Conservation (phyloP, 2,329 filamentous ascomycete genomes). For the Fonsecaea multimorphosa region DNA sequence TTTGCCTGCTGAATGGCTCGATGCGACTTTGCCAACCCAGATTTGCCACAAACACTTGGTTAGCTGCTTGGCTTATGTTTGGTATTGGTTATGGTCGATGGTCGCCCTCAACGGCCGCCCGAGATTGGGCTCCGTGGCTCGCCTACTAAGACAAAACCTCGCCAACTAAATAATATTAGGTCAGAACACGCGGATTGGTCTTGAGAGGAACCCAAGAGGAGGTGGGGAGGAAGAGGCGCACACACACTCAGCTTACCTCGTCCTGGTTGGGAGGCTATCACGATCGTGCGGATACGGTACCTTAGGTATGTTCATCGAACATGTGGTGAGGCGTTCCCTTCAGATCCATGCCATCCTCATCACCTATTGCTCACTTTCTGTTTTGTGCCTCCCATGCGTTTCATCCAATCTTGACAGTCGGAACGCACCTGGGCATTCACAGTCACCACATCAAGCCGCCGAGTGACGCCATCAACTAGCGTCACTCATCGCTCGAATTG, state of each 20-base stretch:
- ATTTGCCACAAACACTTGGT: background rate
- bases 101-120: background rate
- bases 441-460: background rate
- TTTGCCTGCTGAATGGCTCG: background rate
- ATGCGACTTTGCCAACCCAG: background rate
- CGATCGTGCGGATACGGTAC: no score
- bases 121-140: slow-evolving; percentile 1
- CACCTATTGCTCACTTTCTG: background rate
- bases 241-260: background rate
- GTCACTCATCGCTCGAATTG: background rate
- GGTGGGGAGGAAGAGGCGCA: background rate
- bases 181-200: background rate
- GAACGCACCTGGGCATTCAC: no score
- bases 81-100: background rate
- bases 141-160: background rate
- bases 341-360: background rate
- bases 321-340: background rate
- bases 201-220: background rate
- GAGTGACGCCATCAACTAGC: background rate
- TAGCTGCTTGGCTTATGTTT: background rate
- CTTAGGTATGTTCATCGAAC: background rate
- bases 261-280: no score
- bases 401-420: background rate
- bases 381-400: background rate
- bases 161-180: background rate